Base-by-base conservation (phyloP, 2,329 filamentous ascomycete genomes). In the Penicillium palitans region DNA sequence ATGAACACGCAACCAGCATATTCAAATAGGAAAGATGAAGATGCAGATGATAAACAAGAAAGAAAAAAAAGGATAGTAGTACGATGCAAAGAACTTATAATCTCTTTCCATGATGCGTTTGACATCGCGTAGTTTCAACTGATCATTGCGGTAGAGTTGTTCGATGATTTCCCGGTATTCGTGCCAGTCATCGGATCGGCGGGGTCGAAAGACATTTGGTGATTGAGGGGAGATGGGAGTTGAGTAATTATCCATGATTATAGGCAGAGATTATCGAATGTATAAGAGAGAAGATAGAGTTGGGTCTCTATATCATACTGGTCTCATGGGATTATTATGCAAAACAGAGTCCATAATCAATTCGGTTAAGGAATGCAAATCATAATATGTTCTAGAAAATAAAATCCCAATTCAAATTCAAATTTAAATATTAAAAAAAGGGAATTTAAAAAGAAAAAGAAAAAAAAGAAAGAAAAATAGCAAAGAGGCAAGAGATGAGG, bases 151-250 rank as follows among this genome's bases (percentile, higher is more conserved):
- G 53, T 75, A 75, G 53, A 74, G 71, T 39, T 69, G 64, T 50
- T 74, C 71, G 57, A 75, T 75, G 33, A 65, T 67, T 27, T 72
- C 62, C 39, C 72, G 72, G 52, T 72, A 74, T 47, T 72, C 62
- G 44, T 73, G 70, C 72, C 72, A 75, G 56, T 75, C 72, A 37
- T 74, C 72, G 25, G 72, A 74, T 63, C 68, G 66, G 65, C 71
- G 71, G 59, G 72, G 72, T 40, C 70, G 70, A 58, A 74, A 72
- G 52, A 68, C 54, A 47, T 62, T 55, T 19, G 46, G 31, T 9
- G 65, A 61, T 21, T 62, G 60, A 39, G 35, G 61, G 53, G 52
- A 58, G 19, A 54, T 51, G 17, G 59, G 59, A 13, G 60, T 37
- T 5, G 45, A 45, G 42, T 61, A 61, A 50, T 59, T 59, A 45